Percentiles rank a stretch among this genome's conserved stretches.
These are phyloP conservation scores for Yamadazyma siamensis DNA, from an alignment of 1,139 yeast genomes.

Conservation along the genomic window DNA sequence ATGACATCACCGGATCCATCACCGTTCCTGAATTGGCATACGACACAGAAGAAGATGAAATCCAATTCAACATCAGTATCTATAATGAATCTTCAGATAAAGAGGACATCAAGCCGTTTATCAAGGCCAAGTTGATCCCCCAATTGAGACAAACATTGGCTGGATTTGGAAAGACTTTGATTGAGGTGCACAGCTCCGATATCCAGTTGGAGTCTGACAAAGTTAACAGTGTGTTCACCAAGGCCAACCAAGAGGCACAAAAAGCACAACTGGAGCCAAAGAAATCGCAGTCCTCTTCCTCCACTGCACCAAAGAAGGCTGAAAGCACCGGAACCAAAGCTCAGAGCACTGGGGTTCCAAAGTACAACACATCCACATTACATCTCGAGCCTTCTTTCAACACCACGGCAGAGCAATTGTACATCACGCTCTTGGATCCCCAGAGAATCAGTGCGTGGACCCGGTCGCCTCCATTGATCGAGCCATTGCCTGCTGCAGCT, in stretches of 20 bases:
- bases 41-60: constrained; percentile 81
- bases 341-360: constrained; percentile 34
- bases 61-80: constrained; percentile 73
- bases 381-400: constrained; percentile 78
- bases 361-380: constrained; percentile 75
- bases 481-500: constrained; percentile 46
- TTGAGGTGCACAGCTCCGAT: constrained; percentile 74
- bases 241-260: constrained; percentile 50
- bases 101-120: constrained; percentile 47
- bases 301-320: constrained; percentile 5
- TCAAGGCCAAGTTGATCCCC: constrained; percentile 66
- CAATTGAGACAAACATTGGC: constrained; percentile 56
- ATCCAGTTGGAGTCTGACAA: constrained; percentile 70
- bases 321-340: constrained; percentile 13
- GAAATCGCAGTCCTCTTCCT: constrained; percentile 5
- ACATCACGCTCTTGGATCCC: constrained; percentile 69
- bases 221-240: constrained; percentile 66
- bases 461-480: constrained; percentile 67
- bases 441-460: constrained; percentile 87
- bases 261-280: constrained; percentile 19
- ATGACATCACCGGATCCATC: constrained; percentile 60
- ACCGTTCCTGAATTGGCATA: constrained; percentile 93
- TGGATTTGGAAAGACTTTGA: constrained; percentile 74
- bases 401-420: constrained; percentile 84
- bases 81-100: constrained; percentile 57